Base-by-base conservation (phyloP, 345 rosid genomes). In the Sisymbrium altissimum region DNA sequence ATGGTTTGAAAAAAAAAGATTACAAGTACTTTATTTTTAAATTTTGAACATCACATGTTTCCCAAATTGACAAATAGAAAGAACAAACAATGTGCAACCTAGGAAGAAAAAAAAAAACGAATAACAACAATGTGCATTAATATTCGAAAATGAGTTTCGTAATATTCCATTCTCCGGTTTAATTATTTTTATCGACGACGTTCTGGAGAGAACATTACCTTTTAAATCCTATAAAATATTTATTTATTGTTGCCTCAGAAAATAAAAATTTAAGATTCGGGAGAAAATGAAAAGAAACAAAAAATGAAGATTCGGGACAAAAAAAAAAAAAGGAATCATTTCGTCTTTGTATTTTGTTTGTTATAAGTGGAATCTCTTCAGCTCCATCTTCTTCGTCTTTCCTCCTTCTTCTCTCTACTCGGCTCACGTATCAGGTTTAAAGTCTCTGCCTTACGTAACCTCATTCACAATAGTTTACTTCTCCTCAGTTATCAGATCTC, bases 371-470 rank as follows among this genome's bases (percentile, higher is more conserved):
- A 14, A 32, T 53, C 71, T 52, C 76, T 72, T 48, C 23, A 7
- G 49, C 27, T 60, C 17, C 73, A 8, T 69, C 50, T n/a, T 40
- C 52, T 6, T 66, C 46, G 14, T 55, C 57, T 21, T n/a, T 45
- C 40, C 44, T 40, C 53, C 52, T 46, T 17, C 0, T 9, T 38
- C 69, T 5, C 30, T 23, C 19, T 23, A 23, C 25, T 23, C 2
- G 3, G 60, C 78, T 66, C 53, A 38, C 40, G 39, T 25, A 64
- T 27, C 67, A 74, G 72, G 78, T 66, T 56, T 18, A 5, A 27
- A 46, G 3, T 55, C 66, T 66, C 59, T 33, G 1, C 56, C 11
- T 64, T 9, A 10, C 30, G 9, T 9, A 27, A 7, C 9, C 1
- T 6, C 13, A 45, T 30, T 25, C n/a, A n/a, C n/a, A n/a, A n/a